These are phyloP conservation scores for Coffea canephora DNA, from an alignment of 257 asterid species.

Conservation along the genomic window DNA sequence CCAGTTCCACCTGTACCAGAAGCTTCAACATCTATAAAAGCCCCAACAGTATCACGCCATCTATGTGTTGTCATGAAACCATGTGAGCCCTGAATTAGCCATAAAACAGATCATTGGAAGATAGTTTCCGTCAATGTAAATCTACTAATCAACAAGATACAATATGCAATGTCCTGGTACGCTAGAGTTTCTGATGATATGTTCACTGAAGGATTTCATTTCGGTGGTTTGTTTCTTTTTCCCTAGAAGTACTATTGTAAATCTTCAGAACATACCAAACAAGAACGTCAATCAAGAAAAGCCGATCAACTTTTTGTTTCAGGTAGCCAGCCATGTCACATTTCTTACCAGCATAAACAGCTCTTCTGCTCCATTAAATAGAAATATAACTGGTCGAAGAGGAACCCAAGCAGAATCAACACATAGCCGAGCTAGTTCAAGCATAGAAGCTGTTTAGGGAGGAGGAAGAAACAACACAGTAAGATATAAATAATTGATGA, in stretches of 20 bases:
- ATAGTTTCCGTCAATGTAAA: not conserved
- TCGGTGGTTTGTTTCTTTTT: too few relatives aligned
- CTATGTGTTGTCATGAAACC: constrained; percentile 94
- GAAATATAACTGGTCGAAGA: constrained; percentile 83
- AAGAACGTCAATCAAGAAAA: not conserved
- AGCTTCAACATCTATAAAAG: constrained; percentile 86
- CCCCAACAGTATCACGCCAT: constrained; percentile 91
- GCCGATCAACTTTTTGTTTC: not conserved
- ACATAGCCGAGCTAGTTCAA: constrained; percentile 78
- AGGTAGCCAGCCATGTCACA: not conserved
- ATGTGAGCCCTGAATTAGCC: constrained; percentile 81
- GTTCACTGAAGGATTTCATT: not conserved
- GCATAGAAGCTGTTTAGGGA: constrained; percentile 70
- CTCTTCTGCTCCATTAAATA: constrained; percentile 99
- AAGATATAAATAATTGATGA: constrained; percentile 16
- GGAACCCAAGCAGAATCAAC: constrained; percentile 95
- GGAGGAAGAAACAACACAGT: constrained; percentile 22
- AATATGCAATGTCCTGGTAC: not conserved
- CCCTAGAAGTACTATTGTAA: not conserved
- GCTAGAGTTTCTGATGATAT: not conserved
- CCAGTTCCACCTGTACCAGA: constrained; percentile 98
- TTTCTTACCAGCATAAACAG: constrained; percentile 88
- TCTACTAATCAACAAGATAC: not conserved
- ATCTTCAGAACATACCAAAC: not conserved
- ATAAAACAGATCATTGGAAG: constrained; percentile 8